Evolutionary conservation across 2,329 filamentous ascomycete species (phyloP).

Genomic region (Colletotrichum lupini): DNA sequence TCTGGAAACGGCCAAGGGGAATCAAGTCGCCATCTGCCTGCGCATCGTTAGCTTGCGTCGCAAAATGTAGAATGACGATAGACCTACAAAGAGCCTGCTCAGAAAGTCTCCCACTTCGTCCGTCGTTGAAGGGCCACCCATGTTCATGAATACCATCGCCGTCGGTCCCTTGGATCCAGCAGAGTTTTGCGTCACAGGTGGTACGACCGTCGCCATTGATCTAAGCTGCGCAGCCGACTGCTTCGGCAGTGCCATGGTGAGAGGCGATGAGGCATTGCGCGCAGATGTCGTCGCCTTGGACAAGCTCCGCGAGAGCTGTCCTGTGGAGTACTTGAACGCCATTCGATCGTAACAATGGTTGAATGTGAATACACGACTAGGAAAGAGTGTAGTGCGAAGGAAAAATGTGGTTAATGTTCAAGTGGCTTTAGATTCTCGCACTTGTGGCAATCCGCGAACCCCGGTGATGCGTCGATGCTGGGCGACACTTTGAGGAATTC

Average conservation of each 20-base stretch:
- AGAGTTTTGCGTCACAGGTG: conserved; percentile 83
- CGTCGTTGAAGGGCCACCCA: conserved; percentile 93
- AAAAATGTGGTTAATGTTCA: background rate
- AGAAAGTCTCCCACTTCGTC: conserved; percentile 91
- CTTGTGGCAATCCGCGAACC: conserved; percentile 23
- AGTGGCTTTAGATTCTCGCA: conserved; percentile 14
- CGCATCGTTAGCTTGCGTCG: conserved; percentile 35
- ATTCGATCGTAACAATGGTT: conserved; percentile 40
- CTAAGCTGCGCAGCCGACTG: conserved; percentile 53
- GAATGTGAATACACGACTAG: background rate
- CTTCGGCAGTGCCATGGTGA: conserved; percentile 41
- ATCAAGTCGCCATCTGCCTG: conserved; percentile 94
- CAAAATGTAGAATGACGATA: background rate
- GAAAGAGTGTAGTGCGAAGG: background rate
- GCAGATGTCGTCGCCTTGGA: conserved; percentile 28
- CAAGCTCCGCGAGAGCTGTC: conserved; percentile 48
- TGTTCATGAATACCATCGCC: conserved; percentile 99
- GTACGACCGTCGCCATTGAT: conserved; percentile 68
- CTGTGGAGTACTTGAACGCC: conserved; percentile 53
- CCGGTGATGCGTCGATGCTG: conserved; percentile 17
- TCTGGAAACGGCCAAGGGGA: conserved; percentile 91
- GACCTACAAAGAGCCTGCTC: conserved; percentile 86
- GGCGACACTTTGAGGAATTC: conserved; percentile 15
- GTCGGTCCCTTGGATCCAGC: conserved; percentile 82
- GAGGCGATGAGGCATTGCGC: conserved; percentile 35